phyloP scores from a whole-genome alignment of 2,329 filamentous ascomycete genomes.

The Decorospora gaudefroyi region DNA sequence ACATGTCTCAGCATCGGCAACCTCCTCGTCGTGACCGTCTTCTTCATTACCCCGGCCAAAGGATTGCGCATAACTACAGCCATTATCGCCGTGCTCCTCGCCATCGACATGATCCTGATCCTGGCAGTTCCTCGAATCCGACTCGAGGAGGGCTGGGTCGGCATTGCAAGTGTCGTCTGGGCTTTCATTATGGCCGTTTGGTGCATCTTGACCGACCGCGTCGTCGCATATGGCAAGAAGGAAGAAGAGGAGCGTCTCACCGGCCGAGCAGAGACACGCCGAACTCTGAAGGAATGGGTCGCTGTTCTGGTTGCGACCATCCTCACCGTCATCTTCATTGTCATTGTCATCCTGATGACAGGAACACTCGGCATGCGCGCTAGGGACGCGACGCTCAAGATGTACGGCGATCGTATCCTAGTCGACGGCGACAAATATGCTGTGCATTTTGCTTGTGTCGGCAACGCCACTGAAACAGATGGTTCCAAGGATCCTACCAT shows the following conservation, averaged over 20 bases:
- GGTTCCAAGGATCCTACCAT: slow-evolving; percentile 73
- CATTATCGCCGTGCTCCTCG: slow-evolving; percentile 67
- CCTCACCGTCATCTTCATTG: slow-evolving; percentile 68
- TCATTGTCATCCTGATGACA: slow-evolving; percentile 75
- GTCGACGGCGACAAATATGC: slow-evolving; percentile 85
- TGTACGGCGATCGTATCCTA: slow-evolving; percentile 74
- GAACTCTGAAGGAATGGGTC: slow-evolving; percentile 81
- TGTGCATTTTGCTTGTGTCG: slow-evolving; percentile 82
- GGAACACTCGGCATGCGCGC: slow-evolving; percentile 78
- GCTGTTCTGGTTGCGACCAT: slow-evolving; percentile 76
- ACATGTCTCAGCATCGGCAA: slow-evolving; percentile 77
- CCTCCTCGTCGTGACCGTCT: slow-evolving; percentile 75
- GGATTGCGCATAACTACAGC: slow-evolving; percentile 74
- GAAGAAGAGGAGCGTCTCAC: slow-evolving; percentile 94
- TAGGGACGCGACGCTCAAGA: slow-evolving; percentile 72
- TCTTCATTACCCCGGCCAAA: slow-evolving; percentile 84
- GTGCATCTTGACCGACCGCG: slow-evolving; percentile 76
- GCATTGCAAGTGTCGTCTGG: slow-evolving; percentile 84
- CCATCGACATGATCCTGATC: slow-evolving; percentile 79
- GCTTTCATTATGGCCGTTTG: slow-evolving; percentile 78
- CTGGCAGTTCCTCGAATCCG: slow-evolving; percentile 74
- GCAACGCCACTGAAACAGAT: slow-evolving; percentile 63
- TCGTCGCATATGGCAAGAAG: slow-evolving; percentile 87
- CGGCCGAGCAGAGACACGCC: slow-evolving; percentile 81
- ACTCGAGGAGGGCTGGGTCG: slow-evolving; percentile 86